phyloP scores from a whole-genome alignment of 306 rosid genomes.

The Cucumis hystrix region DNA sequence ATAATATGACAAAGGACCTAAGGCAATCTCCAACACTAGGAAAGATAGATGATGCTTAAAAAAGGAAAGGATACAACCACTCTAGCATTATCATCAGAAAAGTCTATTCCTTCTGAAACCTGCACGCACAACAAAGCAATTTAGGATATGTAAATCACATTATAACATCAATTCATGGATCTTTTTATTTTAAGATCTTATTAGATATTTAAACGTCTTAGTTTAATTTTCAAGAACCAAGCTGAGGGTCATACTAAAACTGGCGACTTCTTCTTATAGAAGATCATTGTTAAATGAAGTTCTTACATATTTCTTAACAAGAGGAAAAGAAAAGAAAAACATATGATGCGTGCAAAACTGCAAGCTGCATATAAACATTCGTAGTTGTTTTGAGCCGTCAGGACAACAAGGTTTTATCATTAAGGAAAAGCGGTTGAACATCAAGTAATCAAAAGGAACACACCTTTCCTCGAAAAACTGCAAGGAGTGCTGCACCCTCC shows the following conservation, averaged over 20 bases:
- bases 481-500: constrained; percentile 76
- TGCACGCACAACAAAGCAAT: constrained; percentile 28
- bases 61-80: constrained; percentile 79
- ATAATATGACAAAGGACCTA: background rate
- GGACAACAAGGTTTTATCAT: background rate
- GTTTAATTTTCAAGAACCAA: background rate
- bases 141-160: constrained; percentile 11
- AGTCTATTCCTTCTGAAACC: constrained; percentile 98
- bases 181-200: background rate
- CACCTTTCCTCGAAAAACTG: constrained; percentile 98
- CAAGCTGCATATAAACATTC: background rate
- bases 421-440: background rate
- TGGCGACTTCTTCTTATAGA: background rate
- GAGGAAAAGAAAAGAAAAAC: background rate
- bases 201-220: background rate
- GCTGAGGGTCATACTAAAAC: background rate
- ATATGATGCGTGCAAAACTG: background rate
- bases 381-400: background rate
- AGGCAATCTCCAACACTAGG: background rate
- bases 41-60: background rate
- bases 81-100: constrained; percentile 88
- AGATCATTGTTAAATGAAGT: background rate
- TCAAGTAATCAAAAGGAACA: background rate
- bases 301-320: background rate
- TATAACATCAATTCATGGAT: background rate